A percentile compares a stretch with the other conserved stretches of the same genome.
These are phyloP conservation scores for Sophora flavescens DNA, from an alignment of 306 rosid species.

Conservation along the genomic window DNA sequence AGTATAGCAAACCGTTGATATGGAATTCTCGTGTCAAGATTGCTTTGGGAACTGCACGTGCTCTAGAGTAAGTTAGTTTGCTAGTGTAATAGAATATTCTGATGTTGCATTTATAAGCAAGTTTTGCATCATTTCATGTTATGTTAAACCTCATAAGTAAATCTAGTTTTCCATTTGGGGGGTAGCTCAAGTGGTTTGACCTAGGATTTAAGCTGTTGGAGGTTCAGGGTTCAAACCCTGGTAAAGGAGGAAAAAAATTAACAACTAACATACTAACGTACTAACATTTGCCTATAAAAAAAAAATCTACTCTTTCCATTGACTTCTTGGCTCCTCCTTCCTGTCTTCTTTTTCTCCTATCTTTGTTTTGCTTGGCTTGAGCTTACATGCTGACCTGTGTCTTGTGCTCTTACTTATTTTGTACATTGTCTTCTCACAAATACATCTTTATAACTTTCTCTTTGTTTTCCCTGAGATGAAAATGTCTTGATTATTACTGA, in stretches of 20 bases:
- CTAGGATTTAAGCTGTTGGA: too few relatives aligned
- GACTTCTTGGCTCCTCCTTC: neutral
- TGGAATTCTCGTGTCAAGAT: slow-evolving; percentile 98
- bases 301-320: slow-evolving; percentile 7
- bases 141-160: neutral
- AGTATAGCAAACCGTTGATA: slow-evolving; percentile 84
- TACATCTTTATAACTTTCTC: neutral
- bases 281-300: too few relatives aligned
- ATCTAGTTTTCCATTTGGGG: too few relatives aligned
- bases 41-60: slow-evolving; percentile 97
- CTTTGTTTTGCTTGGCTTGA: slow-evolving; percentile 13
- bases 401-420: neutral
- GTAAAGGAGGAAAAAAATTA: too few relatives aligned
- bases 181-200: too few relatives aligned
- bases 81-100: slow-evolving; percentile 22
- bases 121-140: slow-evolving; percentile 21
- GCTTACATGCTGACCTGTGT: slow-evolving; percentile 21
- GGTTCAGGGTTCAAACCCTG: too few relatives aligned
- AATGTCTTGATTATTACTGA: slow-evolving; percentile 20
- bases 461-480: slow-evolving; percentile 4
- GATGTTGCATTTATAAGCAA: slow-evolving; percentile 25
- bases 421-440: slow-evolving; percentile 2
- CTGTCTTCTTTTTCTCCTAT: slow-evolving; percentile 16
- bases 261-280: too few relatives aligned
- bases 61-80: slow-evolving; percentile 84